phyloP scores from a whole-genome alignment of 2,329 filamentous ascomycete genomes.

The Alternaria ventricosa region DNA sequence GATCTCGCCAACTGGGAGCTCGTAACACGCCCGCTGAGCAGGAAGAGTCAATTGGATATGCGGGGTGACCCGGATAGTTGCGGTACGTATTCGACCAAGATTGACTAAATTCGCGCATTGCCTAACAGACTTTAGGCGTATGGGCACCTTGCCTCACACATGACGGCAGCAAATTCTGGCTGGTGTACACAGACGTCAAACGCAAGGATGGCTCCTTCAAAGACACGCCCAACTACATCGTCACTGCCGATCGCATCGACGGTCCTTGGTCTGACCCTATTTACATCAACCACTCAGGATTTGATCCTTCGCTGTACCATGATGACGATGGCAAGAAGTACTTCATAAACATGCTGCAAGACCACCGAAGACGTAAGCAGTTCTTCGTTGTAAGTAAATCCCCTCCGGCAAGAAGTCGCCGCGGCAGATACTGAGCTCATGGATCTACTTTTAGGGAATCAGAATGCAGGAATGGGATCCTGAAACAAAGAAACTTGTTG shows the following conservation, averaged over 20 bases:
- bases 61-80: slow-evolving; percentile 60
- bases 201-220: slow-evolving; percentile 71
- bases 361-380: slow-evolving; percentile 41
- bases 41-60: slow-evolving; percentile 60
- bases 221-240: slow-evolving; percentile 69
- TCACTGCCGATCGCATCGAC: slow-evolving; percentile 57
- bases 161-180: slow-evolving; percentile 66
- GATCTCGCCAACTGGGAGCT: slow-evolving; percentile 61
- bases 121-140: slow-evolving; percentile 41
- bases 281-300: slow-evolving; percentile 66
- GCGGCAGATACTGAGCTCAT: not conserved
- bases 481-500: slow-evolving; percentile 58
- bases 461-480: slow-evolving; percentile 65
- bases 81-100: slow-evolving; percentile 35
- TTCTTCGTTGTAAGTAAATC: slow-evolving; percentile 53
- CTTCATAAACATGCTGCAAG: slow-evolving; percentile 48
- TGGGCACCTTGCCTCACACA: slow-evolving; percentile 70
- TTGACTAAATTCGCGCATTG: not conserved
- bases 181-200: slow-evolving; percentile 71
- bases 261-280: slow-evolving; percentile 69
- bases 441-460: slow-evolving; percentile 50
- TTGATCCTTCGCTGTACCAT: slow-evolving; percentile 60
- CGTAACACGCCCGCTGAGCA: slow-evolving; percentile 60
- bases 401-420: not conserved
- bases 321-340: slow-evolving; percentile 47